Conservation (phyloP, 129 eudicot genomes). For the Flaveria bidentis region DNA sequence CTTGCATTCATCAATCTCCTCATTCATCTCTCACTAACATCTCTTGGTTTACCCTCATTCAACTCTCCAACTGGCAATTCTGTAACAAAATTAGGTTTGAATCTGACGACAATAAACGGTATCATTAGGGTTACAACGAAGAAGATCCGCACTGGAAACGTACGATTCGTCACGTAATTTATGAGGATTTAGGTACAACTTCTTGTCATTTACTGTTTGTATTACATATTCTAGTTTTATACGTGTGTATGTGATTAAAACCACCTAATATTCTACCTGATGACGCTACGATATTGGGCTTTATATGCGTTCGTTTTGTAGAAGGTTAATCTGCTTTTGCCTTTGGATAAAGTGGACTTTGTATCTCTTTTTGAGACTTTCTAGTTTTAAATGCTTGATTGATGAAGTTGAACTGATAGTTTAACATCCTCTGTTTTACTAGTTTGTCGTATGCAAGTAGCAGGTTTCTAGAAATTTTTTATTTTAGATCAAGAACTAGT, state of each 20-base stretch:
- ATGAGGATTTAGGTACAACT: constrained; percentile 34
- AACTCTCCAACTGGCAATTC: background rate
- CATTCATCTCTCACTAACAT: background rate
- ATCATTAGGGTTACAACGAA: constrained; percentile 23
- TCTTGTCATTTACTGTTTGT: constrained; percentile 21
- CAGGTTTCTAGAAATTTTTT: background rate
- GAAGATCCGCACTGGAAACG: constrained; percentile 35
- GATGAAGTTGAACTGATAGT: background rate
- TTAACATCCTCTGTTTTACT: constrained; percentile 8
- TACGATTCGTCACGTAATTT: constrained; percentile 25
- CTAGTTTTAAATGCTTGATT: constrained; percentile 5
- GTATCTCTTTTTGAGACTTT: too few relatives aligned
- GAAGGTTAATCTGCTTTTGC: background rate
- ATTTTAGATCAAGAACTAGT: background rate
- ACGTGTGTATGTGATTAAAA: background rate
- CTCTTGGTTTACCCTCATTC: background rate
- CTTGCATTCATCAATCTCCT: background rate
- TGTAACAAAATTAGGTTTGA: background rate
- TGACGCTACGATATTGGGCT: constrained; percentile 16
- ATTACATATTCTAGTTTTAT: constrained; percentile 13
- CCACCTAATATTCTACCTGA: constrained; percentile 20
- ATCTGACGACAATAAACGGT: constrained; percentile 7
- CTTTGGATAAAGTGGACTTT: background rate
- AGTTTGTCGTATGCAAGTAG: constrained; percentile 15
- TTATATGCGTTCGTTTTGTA: background rate